Base-by-base conservation (phyloP, 2,329 filamentous ascomycete genomes). In the Didymella sp. region DNA sequence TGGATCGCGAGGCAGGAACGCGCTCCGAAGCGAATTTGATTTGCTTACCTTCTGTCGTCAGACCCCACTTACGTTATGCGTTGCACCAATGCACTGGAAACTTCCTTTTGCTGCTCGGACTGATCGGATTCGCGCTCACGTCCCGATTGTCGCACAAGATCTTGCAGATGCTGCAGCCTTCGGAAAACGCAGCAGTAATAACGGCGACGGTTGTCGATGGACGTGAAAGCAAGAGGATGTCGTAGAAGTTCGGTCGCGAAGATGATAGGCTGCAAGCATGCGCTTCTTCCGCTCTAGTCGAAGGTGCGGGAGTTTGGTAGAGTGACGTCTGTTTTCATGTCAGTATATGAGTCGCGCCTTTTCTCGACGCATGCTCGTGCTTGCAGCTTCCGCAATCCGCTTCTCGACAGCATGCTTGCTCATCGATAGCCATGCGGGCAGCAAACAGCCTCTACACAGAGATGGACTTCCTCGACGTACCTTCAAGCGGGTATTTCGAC, bases 261-360 rank as follows among this genome's bases (percentile, higher is more conserved):
- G 25, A 49, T 52, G 31, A 61, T 56, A 58, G 56, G 35, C 58
- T 56, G 25, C 47, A 22, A 41, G 48, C 33, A 56, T 52, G 63
- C 35, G 55, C 58, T 63, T 63, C 60, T 58, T 57, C 42, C 54
- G 62, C 58, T 62, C 60, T 53, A 43, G 24, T 42, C 8, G 28
- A 21, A n/a, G 17, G 24, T 48, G 19, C 40, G 13, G 30, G 27
- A 44, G n/a, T 35, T 45, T 37, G 25, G 43, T 38, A 30, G 42
- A 51, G 46, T 31, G 54, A 61, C 45, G 61, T 61, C 62, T 58
- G 66, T 58, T 58, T 37, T 59, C 57, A 63, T 66, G 51, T 57
- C 50, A 62, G 57, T 68, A 72, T 70, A 70, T 75, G 57, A 74
- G 67, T 68, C 60, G 71, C 67, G 68, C 66, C 66, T 64, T 68